These are phyloP conservation scores for Quercus bicolor DNA, from an alignment of 306 rosid genomes.

Conservation along the genomic window DNA sequence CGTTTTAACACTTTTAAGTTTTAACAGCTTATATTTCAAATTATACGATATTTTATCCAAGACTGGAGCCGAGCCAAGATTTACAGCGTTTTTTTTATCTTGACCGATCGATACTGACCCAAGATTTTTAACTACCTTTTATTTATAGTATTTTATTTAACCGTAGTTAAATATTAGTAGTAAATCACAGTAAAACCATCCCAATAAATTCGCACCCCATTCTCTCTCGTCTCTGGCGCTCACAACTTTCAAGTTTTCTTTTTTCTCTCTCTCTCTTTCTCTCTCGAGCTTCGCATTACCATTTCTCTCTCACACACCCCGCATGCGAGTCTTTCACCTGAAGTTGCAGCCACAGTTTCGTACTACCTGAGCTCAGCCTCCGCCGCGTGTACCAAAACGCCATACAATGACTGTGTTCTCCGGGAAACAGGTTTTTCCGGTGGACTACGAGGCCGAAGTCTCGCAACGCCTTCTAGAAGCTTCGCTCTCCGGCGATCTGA, in stretches of 20 bases:
- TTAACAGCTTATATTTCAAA: too few species aligned
- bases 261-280: not conserved
- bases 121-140: too few species aligned
- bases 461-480: constrained; percentile 84
- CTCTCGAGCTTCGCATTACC: constrained; percentile 36
- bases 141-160: not conserved
- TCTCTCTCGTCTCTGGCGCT: constrained; percentile 48
- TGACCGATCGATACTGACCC: too few species aligned
- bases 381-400: not conserved
- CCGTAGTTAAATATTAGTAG: constrained; percentile 10
- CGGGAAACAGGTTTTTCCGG: constrained; percentile 74
- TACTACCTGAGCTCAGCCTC: not conserved
- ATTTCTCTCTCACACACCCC: not conserved
- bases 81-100: not conserved
- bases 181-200: constrained; percentile 17
- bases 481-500: constrained; percentile 72
- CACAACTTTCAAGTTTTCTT: constrained; percentile 51
- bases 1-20: too few species aligned
- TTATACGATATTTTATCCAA: not conserved
- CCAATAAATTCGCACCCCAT: constrained; percentile 30
- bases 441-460: constrained; percentile 70
- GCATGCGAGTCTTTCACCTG: constrained; percentile 22
- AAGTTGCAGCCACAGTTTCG: constrained; percentile 9
- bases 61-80: not conserved
- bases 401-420: constrained; percentile 72